Evolutionary conservation across 2,329 filamentous ascomycete genomes (phyloP), one percentile per base, ranked within the genome.

Genomic region (Trichophyton benhamiae): DNA sequence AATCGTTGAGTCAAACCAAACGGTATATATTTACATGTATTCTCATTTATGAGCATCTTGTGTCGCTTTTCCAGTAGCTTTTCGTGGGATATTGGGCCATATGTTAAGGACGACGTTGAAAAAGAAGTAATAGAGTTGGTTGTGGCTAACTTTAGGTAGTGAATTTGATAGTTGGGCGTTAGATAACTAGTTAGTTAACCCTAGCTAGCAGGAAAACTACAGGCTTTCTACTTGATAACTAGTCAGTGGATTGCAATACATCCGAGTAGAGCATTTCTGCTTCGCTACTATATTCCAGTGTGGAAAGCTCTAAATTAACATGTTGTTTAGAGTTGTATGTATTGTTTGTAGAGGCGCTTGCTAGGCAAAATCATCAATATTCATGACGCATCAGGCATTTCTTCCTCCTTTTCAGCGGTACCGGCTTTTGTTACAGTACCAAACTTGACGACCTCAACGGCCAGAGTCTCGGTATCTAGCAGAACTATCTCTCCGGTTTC

Each of bases 381-480:
- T 42, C 44, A 58, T 58, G 49, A 27, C 38, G 22, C 25, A 60
- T 38, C 30, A 49, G 30, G 38, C 61, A 33, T 46, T 55, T 60
- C 59, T 36, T 60, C 59, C 2, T 60, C 17, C 58, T 38, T 55
- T 27, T 17, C 27, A 36, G 9, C 8, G 13, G 9, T 55, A 22
- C 22, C 9, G 15, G 20, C 20, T 25, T 49, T 59, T 20, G 36
- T 25, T 3, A n/a, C 9, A 13, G 61, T 60, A 20, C 53, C 76
- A 66, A 83, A 80, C 68, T 83, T 85, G 22, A 96, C 78, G 57
- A 82, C 78, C 66, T 91, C 86, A 0, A 88, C 85, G 55, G 91
- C 88, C 63, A 96, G 74, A 1, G 88, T 95, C 74, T 97, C 91
- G 53, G 84, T 79, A 75, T 99, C 92, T 9, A 99, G 77, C 59